These are phyloP conservation scores for Scheffersomyces stambukii DNA, from an alignment of 1,139 yeast genomes.

Conservation along the genomic window DNA sequence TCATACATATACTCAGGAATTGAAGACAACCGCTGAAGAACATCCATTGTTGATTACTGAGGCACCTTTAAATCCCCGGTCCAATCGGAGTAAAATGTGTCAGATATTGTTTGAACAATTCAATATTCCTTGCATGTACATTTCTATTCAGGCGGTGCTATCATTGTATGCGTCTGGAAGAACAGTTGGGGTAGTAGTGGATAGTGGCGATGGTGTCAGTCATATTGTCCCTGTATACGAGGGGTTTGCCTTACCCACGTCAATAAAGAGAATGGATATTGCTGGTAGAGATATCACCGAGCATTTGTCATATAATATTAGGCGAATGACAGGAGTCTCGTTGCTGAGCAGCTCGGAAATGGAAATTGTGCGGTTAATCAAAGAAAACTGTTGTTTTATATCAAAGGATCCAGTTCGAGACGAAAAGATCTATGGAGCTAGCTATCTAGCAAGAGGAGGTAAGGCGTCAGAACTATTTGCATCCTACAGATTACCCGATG, in stretches of 20 bases:
- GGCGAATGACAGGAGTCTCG: conserved; percentile 58
- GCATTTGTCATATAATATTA: conserved; percentile 60
- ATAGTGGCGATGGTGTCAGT: conserved; percentile 89
- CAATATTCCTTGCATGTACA: conserved; percentile 81
- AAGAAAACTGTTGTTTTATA: conserved; percentile 70
- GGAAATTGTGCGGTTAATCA: conserved; percentile 74
- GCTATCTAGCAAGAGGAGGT: conserved; percentile 6
- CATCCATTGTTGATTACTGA: conserved; percentile 76
- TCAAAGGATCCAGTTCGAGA: conserved; percentile 68
- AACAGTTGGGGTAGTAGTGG: conserved; percentile 87
- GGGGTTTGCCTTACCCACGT: conserved; percentile 75
- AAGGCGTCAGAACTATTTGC: conserved; percentile 24
- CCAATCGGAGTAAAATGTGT: conserved; percentile 68
- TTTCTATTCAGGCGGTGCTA: conserved; percentile 79
- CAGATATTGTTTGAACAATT: conserved; percentile 81
- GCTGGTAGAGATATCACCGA: conserved; percentile 89
- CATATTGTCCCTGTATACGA: conserved; percentile 88
- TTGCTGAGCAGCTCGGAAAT: conserved; percentile 70
- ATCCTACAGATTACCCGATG: conserved; percentile 75
- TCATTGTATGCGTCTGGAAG: conserved; percentile 85
- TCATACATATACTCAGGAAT: conserved; percentile 54
- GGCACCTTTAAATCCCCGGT: conserved; percentile 77
- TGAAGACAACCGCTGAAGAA: conserved; percentile 49
- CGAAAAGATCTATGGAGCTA: conserved; percentile 50
- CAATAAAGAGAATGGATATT: conserved; percentile 70